Evolutionary conservation across 2,329 filamentous ascomycete species (phyloP), one percentile per base, ranked within the genome.

Genomic region (Fusarium sp.): DNA sequence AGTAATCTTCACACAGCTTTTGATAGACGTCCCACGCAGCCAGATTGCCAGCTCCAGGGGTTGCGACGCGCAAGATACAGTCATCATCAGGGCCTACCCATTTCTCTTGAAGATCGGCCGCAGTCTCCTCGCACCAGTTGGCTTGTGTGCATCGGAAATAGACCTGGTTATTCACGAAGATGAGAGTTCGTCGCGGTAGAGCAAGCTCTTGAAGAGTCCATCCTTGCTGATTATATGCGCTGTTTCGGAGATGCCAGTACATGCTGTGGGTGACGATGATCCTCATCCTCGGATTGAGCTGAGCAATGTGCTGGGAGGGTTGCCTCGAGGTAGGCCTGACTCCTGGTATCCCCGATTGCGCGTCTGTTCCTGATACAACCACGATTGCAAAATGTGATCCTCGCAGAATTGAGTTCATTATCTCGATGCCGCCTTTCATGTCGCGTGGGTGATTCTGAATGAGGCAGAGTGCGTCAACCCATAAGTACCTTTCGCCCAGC

Each of bases 381-480:
- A 43, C 34, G 14, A 69, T 63, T 3, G 57, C 45, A 3, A 62
- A 58, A 9, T 34, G 48, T 2, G 67, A 66, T 14, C 63, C 62
- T 39, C 62, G n/a, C 4, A 73, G 71, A 2, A 72, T 66, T 1
- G 63, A 66, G 20, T 64, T 60, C 69, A 69, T 71, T 1, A 69
- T 71, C 13, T 52, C 23, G 5, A 64, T 50, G 1, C 66, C 66
- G 2, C 18, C 37, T 11, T 60, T 65, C n/a, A 69, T 27, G 14
- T 71, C 66, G 3, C 41, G 41, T 11, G 9, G 5, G 41, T 73
- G 67, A 20, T 76, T 68, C n/a, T 77, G 72, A 3, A 73, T 59
- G 2, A 77, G 68, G 35, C 75, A 77, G 8, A 75, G 67, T 4
- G 66, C 63, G 34, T 77, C 74, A 1, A 76, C 45, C 75, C 75